Conservation (phyloP, 306 rosid genomes). For the Gynostemma pentaphyllum region DNA sequence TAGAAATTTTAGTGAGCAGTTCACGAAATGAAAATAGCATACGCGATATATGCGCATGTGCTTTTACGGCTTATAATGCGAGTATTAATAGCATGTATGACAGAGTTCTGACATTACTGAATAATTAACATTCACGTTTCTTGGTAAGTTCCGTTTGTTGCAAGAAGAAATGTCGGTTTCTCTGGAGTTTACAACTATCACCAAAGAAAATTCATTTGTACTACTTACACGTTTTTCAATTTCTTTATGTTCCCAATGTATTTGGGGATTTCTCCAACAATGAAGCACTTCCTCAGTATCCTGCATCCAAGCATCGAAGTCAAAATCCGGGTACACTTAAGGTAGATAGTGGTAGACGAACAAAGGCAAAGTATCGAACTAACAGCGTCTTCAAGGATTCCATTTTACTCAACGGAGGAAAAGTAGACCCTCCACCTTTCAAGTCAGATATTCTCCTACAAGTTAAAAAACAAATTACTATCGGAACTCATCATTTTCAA, state of each 20-base stretch:
- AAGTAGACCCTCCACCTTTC: constrained; percentile 37
- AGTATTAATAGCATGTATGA: background rate
- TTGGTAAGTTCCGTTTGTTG: background rate
- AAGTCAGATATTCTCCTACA: constrained; percentile 86
- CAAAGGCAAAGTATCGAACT: constrained; percentile 33
- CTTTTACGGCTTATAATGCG: background rate
- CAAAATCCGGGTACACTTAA: background rate
- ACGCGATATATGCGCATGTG: background rate
- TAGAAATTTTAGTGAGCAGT: background rate
- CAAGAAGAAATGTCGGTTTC: background rate
- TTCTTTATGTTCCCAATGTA: constrained; percentile 46
- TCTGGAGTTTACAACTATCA: background rate
- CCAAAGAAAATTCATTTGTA: background rate
- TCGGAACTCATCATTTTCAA: constrained; percentile 13
- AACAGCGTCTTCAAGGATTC: constrained; percentile 60
- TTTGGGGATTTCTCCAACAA: constrained; percentile 48
- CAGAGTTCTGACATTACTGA: background rate
- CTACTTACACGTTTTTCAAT: constrained; percentile 59
- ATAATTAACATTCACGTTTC: background rate
- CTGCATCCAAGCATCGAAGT: constrained; percentile 28
- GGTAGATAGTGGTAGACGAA: constrained; percentile 7
- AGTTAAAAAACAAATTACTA: constrained; percentile 18
- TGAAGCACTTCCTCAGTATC: constrained; percentile 54
- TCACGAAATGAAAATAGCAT: background rate
- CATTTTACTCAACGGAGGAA: constrained; percentile 54